These are phyloP conservation scores for Simmondsia chinensis DNA, from an alignment of 148 eudicot species.

Conservation along the genomic window DNA sequence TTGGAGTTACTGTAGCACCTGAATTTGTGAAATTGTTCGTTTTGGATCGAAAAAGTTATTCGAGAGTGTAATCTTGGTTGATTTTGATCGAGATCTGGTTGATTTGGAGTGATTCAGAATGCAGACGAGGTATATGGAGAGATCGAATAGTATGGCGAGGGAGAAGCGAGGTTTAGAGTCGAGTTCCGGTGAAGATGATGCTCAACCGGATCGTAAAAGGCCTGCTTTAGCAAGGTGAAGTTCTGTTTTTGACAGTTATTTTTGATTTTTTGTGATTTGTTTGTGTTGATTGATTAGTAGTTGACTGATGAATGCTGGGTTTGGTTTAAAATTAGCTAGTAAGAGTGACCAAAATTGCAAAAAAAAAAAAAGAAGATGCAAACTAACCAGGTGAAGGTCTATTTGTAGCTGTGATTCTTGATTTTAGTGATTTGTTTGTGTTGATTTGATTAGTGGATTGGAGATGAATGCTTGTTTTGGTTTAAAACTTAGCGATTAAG, in stretches of 20 bases:
- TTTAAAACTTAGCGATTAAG: too few species aligned
- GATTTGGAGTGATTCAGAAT: conserved; percentile 16
- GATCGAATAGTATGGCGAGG: conserved; percentile 56
- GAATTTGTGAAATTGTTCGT: too few species aligned
- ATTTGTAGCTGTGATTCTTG: too few species aligned
- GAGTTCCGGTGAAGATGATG: conserved; percentile 33
- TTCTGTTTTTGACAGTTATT: not conserved
- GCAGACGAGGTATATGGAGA: conserved; percentile 77
- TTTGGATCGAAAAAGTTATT: not conserved
- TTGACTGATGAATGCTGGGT: too few species aligned
- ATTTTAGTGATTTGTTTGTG: too few species aligned
- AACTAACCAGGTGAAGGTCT: too few species aligned
- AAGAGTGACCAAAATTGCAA: too few species aligned
- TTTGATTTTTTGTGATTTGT: not conserved
- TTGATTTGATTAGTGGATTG: too few species aligned
- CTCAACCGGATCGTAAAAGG: conserved; percentile 71
- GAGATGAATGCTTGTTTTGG: too few species aligned
- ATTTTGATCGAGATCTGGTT: conserved; percentile 19
- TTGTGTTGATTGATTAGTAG: not conserved
- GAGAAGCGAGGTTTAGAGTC: conserved; percentile 72
- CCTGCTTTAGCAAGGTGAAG: conserved; percentile 91
- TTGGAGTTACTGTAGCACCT: too few species aligned
- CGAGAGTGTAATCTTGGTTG: conserved; percentile 6
- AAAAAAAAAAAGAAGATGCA: too few species aligned
- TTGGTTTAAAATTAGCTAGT: too few species aligned